Percentiles rank a stretch among this genome's conserved stretches.
Evolutionary conservation across 441 rosid species (phyloP).

Genomic region (Euphorbia celastroides): DNA sequence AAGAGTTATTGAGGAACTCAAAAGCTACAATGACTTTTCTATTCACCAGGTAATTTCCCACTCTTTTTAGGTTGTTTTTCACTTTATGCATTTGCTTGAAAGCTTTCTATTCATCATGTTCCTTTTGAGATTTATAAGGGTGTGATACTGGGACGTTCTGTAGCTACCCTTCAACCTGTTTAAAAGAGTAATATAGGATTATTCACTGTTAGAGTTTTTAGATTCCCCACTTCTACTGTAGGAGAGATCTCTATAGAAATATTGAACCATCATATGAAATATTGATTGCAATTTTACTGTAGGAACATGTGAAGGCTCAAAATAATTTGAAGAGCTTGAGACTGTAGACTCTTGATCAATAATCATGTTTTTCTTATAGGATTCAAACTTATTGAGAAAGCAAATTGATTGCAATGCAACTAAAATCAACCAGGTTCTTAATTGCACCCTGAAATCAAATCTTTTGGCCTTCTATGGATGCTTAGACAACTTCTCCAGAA

Average conservation of each 20-base stretch:
- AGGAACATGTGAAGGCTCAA: neutral
- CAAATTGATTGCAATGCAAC: neutral
- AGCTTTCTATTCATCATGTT: neutral
- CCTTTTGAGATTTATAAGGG: neutral
- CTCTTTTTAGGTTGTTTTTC: neutral
- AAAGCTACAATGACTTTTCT: slow-evolving; percentile 76
- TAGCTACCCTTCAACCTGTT: neutral
- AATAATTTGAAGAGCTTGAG: neutral
- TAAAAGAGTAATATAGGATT: neutral
- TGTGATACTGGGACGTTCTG: neutral
- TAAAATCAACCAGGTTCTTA: neutral
- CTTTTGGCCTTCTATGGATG: neutral
- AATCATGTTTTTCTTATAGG: neutral
- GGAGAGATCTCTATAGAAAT: neutral
- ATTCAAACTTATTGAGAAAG: neutral
- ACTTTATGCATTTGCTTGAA: neutral
- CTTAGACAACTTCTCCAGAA: neutral
- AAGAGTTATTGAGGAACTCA: slow-evolving; percentile 78
- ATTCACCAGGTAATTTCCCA: slow-evolving; percentile 72
- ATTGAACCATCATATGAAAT: neutral
- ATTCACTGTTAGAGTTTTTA: neutral
- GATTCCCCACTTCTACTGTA: neutral
- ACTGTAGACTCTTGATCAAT: neutral
- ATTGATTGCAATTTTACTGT: neutral
- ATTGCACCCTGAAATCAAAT: neutral